phyloP scores from a whole-genome alignment of 805 yeast species.

The Cyberlindnera nakhonratchasimensis region DNA sequence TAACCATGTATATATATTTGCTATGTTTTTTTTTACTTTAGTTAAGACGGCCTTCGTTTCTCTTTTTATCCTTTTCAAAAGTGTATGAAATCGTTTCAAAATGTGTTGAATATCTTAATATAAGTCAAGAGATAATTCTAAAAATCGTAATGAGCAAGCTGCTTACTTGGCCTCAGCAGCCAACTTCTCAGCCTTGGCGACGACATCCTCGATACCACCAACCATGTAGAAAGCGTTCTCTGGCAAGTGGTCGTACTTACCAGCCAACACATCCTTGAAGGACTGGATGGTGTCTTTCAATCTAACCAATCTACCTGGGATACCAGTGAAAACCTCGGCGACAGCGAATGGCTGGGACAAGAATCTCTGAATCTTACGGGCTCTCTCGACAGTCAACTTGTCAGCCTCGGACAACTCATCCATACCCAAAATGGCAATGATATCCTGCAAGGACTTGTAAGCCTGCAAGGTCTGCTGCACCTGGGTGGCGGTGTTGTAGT shows the following conservation, averaged over 20 bases:
- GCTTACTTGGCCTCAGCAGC: slow-evolving; percentile 82
- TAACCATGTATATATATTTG: not conserved
- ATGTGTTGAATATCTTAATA: slow-evolving; percentile 12
- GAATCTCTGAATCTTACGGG: slow-evolving; percentile 99
- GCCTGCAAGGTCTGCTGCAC: slow-evolving; percentile 99
- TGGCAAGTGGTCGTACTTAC: slow-evolving; percentile 98
- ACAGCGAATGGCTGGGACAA: slow-evolving; percentile 99
- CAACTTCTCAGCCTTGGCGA: slow-evolving; percentile 98
- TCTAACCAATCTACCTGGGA: slow-evolving; percentile 95
- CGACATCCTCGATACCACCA: slow-evolving; percentile 98
- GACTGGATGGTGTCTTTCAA: slow-evolving; percentile 92
- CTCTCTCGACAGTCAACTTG: slow-evolving; percentile 99
- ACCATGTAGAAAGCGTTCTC: slow-evolving; percentile 99
- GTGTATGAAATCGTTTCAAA: slow-evolving; percentile 9
- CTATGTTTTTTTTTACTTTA: no score
- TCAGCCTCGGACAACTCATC: slow-evolving; percentile 99
- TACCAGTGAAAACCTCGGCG: slow-evolving; percentile 99
- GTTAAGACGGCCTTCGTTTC: not conserved
- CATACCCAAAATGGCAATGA: slow-evolving; percentile 99
- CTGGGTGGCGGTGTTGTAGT: slow-evolving; percentile 88
- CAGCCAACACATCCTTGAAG: slow-evolving; percentile 95
- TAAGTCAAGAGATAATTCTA: slow-evolving; percentile 9
- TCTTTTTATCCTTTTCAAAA: slow-evolving; percentile 2
- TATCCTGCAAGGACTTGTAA: slow-evolving; percentile 99
- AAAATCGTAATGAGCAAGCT: slow-evolving; percentile 3